A percentile compares a stretch with the other conserved stretches of the same genome.
phyloP scores from a whole-genome alignment of 2,329 filamentous ascomycete species.

The Coniochaeta sp. region DNA sequence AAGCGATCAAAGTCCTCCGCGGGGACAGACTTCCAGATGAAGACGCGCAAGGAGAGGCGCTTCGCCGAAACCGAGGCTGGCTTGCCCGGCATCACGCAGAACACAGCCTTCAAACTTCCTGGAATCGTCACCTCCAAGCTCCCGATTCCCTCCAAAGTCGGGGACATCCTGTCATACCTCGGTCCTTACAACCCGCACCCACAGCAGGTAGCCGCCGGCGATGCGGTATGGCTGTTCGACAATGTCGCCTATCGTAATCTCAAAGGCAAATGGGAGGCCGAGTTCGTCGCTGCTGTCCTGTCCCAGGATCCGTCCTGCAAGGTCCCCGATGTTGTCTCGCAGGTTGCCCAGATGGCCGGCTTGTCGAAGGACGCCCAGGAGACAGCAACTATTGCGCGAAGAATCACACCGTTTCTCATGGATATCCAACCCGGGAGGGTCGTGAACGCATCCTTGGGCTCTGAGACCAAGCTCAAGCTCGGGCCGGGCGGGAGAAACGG shows the following conservation, averaged over 20 bases:
- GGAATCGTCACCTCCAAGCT: conserved; percentile 15
- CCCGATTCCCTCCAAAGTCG: conserved; percentile 18
- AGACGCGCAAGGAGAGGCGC: conserved; percentile 38
- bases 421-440: conserved; percentile 64
- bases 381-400: conserved; percentile 47
- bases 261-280: conserved; percentile 60
- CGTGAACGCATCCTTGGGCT: conserved; percentile 55
- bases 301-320: conserved; percentile 61
- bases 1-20: neutral
- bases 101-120: conserved; percentile 22
- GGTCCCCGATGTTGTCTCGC: conserved; percentile 44
- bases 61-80: conserved; percentile 44
- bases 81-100: conserved; percentile 27
- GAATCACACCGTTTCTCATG: conserved; percentile 73
- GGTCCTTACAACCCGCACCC: conserved; percentile 50
- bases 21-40: conserved; percentile 40
- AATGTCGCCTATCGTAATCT: conserved; percentile 24
- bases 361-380: conserved; percentile 14
- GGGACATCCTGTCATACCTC: conserved; percentile 41
- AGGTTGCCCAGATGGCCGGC: conserved; percentile 15
- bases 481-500: conserved; percentile 68
- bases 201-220: conserved; percentile 51
- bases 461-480: conserved; percentile 40
- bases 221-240: conserved; percentile 84
- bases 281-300: conserved; percentile 80